These are phyloP conservation scores for Botrytis deweyae DNA, from an alignment of 2,329 filamentous ascomycete genomes.

Conservation along the genomic window DNA sequence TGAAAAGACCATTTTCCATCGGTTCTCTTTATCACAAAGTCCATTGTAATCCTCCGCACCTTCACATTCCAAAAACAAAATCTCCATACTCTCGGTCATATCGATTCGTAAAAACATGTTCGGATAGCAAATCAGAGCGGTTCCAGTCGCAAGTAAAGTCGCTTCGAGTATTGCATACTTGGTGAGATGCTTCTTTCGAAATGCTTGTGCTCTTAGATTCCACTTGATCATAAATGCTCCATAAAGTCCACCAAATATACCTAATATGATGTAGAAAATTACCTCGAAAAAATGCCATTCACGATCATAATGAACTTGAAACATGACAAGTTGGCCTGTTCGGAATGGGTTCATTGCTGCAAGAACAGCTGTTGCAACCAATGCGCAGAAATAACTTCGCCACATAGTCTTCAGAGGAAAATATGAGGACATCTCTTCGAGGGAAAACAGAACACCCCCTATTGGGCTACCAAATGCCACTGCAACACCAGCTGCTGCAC, in stretches of 20 bases:
- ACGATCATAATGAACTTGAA: constrained; percentile 92
- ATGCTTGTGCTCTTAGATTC: constrained; percentile 87
- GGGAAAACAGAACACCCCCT: constrained; percentile 90
- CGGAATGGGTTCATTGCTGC: constrained; percentile 97
- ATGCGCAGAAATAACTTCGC: constrained; percentile 95
- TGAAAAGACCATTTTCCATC: constrained; percentile 76
- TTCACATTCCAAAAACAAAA: constrained; percentile 91
- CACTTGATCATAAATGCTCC: constrained; percentile 97
- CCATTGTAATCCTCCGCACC: constrained; percentile 84
- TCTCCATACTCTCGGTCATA: constrained; percentile 99
- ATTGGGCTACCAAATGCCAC: constrained; percentile 98
- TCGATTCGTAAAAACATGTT: constrained; percentile 95
- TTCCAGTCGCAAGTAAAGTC: constrained; percentile 76
- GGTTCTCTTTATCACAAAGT: constrained; percentile 76
- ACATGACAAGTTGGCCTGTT: constrained; percentile 98
- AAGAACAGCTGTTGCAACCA: constrained; percentile 90
- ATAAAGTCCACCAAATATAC: constrained; percentile 90
- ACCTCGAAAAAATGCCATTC: constrained; percentile 98
- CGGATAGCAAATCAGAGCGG: constrained; percentile 91
- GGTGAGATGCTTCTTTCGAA: constrained; percentile 87
- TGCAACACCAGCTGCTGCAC: constrained; percentile 89
- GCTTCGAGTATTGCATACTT: constrained; percentile 85
- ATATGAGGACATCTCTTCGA: constrained; percentile 96
- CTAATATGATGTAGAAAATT: constrained; percentile 87
- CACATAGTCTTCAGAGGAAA: constrained; percentile 97